A percentile compares a stretch with the other conserved stretches of the same genome.
Evolutionary conservation across 2,329 filamentous ascomycete genomes (phyloP).

Genomic region (Aureobasidium sp.): DNA sequence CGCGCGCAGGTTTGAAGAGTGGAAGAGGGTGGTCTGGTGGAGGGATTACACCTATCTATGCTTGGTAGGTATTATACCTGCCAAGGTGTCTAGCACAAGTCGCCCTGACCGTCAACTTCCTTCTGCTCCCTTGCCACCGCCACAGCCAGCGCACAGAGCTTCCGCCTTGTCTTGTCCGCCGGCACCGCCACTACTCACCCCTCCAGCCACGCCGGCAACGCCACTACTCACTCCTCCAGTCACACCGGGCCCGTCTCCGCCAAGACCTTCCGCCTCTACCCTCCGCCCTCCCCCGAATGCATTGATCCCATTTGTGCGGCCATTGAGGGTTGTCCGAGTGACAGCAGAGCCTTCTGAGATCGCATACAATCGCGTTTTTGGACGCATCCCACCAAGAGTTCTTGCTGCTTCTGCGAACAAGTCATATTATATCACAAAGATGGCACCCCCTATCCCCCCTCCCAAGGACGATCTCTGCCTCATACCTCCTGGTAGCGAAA

Average conservation of each 20-base stretch:
- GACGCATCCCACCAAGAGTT: background rate
- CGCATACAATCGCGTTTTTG: background rate
- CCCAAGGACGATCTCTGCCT: conserved; percentile 23
- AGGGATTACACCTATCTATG: background rate
- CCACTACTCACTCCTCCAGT: background rate
- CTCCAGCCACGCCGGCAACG: background rate
- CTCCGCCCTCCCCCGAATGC: background rate
- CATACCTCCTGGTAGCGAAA: conserved; percentile 20
- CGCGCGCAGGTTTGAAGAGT: background rate
- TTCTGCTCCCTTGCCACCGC: background rate
- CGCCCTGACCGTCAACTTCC: background rate
- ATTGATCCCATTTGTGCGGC: background rate
- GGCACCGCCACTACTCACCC: background rate
- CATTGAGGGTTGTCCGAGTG: background rate
- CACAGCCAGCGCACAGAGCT: background rate
- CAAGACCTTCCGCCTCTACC: background rate
- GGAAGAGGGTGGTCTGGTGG: background rate
- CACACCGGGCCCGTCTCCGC: background rate
- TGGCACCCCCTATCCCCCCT: background rate
- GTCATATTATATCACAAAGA: no score
- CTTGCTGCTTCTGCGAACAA: background rate
- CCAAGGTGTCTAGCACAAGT: background rate
- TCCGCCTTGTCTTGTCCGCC: background rate
- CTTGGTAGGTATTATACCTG: background rate
- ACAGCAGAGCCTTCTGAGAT: background rate